phyloP scores from a whole-genome alignment of 140 eudicot genomes.

The Erigeron philadelphicus region DNA sequence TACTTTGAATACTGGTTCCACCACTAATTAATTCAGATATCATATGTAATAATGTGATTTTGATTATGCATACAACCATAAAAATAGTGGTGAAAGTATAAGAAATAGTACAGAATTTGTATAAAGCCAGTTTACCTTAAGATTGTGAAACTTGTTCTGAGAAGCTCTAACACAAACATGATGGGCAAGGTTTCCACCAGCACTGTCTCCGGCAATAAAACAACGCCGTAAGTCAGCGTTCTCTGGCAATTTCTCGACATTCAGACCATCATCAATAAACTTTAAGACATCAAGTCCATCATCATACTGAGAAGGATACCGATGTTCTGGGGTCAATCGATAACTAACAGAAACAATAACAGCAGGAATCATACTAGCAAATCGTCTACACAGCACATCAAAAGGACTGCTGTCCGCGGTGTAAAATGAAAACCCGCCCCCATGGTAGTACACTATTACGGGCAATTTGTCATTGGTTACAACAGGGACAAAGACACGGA shows the following conservation, averaged over 20 bases:
- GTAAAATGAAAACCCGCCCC: conserved; percentile 51
- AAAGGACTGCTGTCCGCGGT: conserved; percentile 28
- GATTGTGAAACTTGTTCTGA: conserved; percentile 17
- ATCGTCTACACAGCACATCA: conserved; percentile 52
- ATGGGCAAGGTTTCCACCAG: conserved; percentile 61
- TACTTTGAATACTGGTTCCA: too few species aligned
- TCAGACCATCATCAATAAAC: conserved; percentile 37
- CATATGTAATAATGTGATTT: not conserved
- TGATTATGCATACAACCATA: not conserved
- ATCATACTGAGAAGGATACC: conserved; percentile 55
- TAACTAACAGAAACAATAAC: conserved; percentile 56
- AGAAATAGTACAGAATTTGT: not conserved
- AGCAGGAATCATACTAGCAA: conserved; percentile 36
- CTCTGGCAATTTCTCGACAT: conserved; percentile 17
- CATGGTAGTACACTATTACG: conserved; percentile 52
- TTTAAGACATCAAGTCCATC: conserved; percentile 48
- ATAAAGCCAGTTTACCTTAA: conserved; percentile 26
- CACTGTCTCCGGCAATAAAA: conserved; percentile 55
- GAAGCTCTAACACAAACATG: conserved; percentile 38
- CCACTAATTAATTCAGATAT: too few species aligned
- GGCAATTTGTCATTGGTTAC: conserved; percentile 25
- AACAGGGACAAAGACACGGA: conserved; percentile 37
- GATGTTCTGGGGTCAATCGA: conserved; percentile 50
- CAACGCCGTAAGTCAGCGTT: conserved; percentile 43
- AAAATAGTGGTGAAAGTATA: not conserved